Conservation (phyloP, 2,329 filamentous ascomycete species). For the Diaporthe vexans region DNA sequence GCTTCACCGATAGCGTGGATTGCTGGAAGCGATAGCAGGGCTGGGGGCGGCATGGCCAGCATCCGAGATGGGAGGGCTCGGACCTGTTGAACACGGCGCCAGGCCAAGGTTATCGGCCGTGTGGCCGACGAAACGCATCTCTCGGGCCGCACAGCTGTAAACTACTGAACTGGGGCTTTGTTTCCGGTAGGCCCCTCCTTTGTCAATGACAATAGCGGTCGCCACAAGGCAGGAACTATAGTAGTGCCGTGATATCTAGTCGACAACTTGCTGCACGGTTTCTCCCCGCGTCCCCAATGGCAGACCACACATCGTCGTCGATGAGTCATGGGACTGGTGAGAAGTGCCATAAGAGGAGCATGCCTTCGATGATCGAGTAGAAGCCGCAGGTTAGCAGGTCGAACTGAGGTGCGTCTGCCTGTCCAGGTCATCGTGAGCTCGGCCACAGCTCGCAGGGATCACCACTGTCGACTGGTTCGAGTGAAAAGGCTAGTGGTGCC, state of each 20-base stretch:
- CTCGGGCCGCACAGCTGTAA: conserved; percentile 33
- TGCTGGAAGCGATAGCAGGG: not conserved
- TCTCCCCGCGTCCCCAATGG: not conserved
- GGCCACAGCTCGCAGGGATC: conserved; percentile 13
- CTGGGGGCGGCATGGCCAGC: not conserved
- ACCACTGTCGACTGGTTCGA: not conserved
- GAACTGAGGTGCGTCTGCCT: not conserved
- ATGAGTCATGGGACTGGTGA: not conserved
- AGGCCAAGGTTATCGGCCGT: not conserved
- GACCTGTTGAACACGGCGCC: conserved; percentile 20
- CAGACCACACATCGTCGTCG: not conserved
- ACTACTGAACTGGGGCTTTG: not conserved
- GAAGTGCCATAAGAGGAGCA: no score
- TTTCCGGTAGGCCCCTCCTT: not conserved
- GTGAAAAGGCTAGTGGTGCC: not conserved
- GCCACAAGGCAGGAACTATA: not conserved
- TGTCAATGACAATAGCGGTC: not conserved
- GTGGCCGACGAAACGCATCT: conserved; percentile 36
- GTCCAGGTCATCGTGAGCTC: not conserved
- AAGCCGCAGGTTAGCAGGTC: not conserved
- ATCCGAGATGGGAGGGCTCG: conserved; percentile 24
- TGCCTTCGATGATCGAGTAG: not conserved
- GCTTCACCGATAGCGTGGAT: conserved; percentile 8
- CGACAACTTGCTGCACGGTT: not conserved
- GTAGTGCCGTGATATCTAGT: not conserved